A percentile compares a stretch with the other conserved stretches of the same genome.
These are phyloP conservation scores for Diaporthe caulivora DNA, from an alignment of 2,329 filamentous ascomycete species.

Conservation along the genomic window DNA sequence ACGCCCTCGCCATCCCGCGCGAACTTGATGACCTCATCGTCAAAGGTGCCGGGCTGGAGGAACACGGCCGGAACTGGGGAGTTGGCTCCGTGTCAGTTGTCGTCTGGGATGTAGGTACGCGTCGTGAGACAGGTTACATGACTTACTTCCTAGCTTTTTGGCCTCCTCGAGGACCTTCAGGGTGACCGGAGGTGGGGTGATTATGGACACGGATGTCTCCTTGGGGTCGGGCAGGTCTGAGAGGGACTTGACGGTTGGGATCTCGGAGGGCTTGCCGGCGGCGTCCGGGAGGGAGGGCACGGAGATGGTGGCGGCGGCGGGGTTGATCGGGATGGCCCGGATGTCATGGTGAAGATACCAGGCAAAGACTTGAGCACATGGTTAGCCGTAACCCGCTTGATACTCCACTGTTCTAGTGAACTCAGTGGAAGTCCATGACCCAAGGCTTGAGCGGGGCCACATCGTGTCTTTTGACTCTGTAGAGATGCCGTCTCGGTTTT, in stretches of 20 bases:
- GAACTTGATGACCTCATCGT: constrained; percentile 79
- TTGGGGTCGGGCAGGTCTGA: constrained; percentile 73
- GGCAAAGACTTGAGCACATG: constrained; percentile 75
- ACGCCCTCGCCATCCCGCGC: constrained; percentile 66
- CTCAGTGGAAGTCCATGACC: too few relatives aligned
- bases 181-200: constrained; percentile 87
- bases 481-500: not conserved
- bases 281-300: constrained; percentile 54
- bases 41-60: constrained; percentile 91
- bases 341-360: constrained; percentile 88
- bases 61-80: constrained; percentile 76
- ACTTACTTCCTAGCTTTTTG: constrained; percentile 68
- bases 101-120: not conserved
- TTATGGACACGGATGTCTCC: constrained; percentile 83
- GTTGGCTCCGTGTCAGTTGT: constrained; percentile 37
- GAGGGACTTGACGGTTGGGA: constrained; percentile 76
- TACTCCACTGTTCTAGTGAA: too few relatives aligned
- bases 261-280: constrained; percentile 56
- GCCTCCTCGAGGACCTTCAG: constrained; percentile 82
- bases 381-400: not conserved
- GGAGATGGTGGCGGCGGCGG: constrained; percentile 73
- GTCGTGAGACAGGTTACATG: not conserved
- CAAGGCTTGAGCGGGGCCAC: not conserved
- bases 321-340: constrained; percentile 87
- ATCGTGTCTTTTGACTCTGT: not conserved